phyloP scores from a whole-genome alignment of 495 filamentous ascomycete species.

The Neurospora sp. region DNA sequence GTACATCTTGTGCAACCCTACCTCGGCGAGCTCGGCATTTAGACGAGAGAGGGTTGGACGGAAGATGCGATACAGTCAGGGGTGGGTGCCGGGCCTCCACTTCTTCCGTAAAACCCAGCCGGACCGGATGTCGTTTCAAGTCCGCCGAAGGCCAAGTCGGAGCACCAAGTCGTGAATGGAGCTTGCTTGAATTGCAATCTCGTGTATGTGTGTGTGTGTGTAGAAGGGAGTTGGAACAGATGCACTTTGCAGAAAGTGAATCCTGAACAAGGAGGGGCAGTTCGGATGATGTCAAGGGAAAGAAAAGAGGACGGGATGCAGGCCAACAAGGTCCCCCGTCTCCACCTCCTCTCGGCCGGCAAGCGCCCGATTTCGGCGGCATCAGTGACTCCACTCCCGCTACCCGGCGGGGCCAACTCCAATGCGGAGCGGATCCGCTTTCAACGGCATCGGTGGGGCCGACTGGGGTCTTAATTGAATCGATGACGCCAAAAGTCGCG shows the following conservation, averaged over 20 bases:
- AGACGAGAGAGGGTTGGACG: background rate
- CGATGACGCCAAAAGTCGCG: slow-evolving; percentile 19
- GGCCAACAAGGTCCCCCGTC: background rate
- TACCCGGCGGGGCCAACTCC: background rate
- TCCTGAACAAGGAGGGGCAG: background rate
- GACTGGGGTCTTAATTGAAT: slow-evolving; percentile 4
- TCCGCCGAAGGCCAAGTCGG: background rate
- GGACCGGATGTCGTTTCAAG: background rate
- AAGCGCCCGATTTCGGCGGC: background rate
- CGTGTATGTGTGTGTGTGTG: too few relatives aligned
- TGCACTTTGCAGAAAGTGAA: too few relatives aligned
- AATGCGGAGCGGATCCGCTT: background rate
- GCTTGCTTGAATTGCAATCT: background rate
- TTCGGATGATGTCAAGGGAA: background rate
- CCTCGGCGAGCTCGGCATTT: background rate
- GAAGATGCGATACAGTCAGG: background rate
- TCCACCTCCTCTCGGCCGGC: background rate
- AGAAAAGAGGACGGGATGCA: background rate
- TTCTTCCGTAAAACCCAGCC: background rate
- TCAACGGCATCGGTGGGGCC: slow-evolving; percentile 3
- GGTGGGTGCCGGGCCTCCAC: background rate
- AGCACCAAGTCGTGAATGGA: background rate
- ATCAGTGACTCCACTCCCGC: background rate
- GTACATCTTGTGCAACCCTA: background rate
- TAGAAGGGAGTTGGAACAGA: too few relatives aligned